phyloP scores from a whole-genome alignment of 495 filamentous ascomycete genomes.

The Rostrohypoxylon terebratum region DNA sequence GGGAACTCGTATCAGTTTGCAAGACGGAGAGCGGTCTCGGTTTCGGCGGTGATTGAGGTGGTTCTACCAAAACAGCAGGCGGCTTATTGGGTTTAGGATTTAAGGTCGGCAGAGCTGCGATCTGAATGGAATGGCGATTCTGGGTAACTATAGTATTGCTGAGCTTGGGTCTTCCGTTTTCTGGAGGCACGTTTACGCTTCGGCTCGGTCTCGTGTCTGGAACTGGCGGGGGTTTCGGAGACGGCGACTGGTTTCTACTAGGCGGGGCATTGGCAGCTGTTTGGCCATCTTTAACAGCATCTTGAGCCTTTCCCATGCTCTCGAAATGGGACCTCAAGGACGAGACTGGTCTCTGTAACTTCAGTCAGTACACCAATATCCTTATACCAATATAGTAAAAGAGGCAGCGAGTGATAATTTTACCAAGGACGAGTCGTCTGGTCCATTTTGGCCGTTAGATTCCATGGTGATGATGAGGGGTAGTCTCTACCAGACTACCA shows the following conservation, averaged over 20 bases:
- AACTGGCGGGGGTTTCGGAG: conserved; percentile 64
- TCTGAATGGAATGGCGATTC: conserved; percentile 44
- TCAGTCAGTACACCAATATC: conserved; percentile 42
- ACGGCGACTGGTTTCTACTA: conserved; percentile 52
- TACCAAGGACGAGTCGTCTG: conserved; percentile 72
- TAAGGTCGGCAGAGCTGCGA: conserved; percentile 49
- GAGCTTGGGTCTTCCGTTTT: conserved; percentile 39
- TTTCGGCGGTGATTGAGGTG: conserved; percentile 79
- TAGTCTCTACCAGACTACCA: conserved; percentile 48
- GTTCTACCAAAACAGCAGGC: conserved; percentile 77
- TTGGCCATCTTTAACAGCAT: conserved; percentile 56
- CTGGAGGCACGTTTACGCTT: conserved; percentile 42
- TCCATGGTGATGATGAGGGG: conserved; percentile 55
- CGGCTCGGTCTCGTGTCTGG: conserved; percentile 61
- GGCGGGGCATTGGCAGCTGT: conserved; percentile 38
- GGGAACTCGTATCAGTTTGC: conserved; percentile 54
- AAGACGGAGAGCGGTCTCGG: conserved; percentile 50
- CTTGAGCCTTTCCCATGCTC: conserved; percentile 73
- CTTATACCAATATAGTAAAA: neutral
- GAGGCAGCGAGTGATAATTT: conserved; percentile 33
- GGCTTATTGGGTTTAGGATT: conserved; percentile 68
- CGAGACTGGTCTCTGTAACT: conserved; percentile 78
- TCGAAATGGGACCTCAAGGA: conserved; percentile 94
- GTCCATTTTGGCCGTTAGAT: conserved; percentile 56
- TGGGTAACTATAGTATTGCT: conserved; percentile 48